phyloP scores from a whole-genome alignment of 2,329 filamentous ascomycete genomes.

The Leptographium procerum region DNA sequence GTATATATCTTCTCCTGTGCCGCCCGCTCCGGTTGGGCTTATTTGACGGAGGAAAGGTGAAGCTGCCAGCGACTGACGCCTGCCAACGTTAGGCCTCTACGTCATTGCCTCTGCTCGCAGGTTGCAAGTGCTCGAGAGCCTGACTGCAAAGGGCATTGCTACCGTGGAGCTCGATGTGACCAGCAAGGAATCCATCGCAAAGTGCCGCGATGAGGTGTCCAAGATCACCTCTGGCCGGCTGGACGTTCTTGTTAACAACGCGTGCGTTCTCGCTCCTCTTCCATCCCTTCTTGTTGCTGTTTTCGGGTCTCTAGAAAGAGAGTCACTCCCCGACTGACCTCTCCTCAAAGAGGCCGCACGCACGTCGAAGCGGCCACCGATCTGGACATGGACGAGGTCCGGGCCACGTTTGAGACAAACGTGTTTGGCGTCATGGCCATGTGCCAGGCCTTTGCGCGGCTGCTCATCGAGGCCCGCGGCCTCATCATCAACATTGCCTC shows the following conservation, averaged over 20 bases:
- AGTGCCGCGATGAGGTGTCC: slow-evolving; percentile 33
- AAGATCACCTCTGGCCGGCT: slow-evolving; percentile 39
- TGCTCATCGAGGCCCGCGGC: slow-evolving; percentile 37
- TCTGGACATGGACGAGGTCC: slow-evolving; percentile 39
- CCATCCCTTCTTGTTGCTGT: neutral
- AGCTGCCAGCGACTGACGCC: neutral
- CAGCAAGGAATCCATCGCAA: slow-evolving; percentile 35
- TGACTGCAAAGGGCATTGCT: slow-evolving; percentile 36
- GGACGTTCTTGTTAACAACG: slow-evolving; percentile 50
- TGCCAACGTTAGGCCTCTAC: slow-evolving; percentile 28
- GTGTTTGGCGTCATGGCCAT: slow-evolving; percentile 47
- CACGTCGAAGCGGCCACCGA: slow-evolving; percentile 41
- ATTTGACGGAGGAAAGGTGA: too few relatives aligned
- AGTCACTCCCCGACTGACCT: too few relatives aligned
- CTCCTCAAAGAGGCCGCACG: slow-evolving; percentile 31
- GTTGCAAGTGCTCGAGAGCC: slow-evolving; percentile 31
- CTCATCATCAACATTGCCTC: slow-evolving; percentile 46
- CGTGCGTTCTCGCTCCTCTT: slow-evolving; percentile 24
- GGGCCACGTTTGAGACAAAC: slow-evolving; percentile 43
- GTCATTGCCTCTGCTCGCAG: slow-evolving; percentile 47
- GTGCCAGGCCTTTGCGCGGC: slow-evolving; percentile 36
- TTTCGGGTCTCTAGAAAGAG: too few relatives aligned
- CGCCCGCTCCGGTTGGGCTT: too few relatives aligned
- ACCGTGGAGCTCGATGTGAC: slow-evolving; percentile 43
- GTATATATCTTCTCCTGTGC: too few relatives aligned